These are phyloP conservation scores for Mycena amicta DNA, from an alignment of 768 basidiomycete species.

Conservation along the genomic window DNA sequence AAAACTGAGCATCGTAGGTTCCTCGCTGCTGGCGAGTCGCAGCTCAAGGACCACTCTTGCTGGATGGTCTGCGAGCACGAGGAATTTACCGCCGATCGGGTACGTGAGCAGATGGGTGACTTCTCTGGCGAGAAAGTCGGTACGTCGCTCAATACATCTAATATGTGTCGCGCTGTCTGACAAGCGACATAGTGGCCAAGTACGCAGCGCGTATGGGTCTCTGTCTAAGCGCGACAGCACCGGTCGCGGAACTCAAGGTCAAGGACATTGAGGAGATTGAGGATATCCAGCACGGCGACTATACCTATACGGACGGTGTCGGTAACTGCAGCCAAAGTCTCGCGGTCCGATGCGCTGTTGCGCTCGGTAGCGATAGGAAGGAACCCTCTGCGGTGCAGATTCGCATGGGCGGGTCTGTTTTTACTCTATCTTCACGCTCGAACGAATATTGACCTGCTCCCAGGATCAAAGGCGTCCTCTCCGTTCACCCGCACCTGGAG, in stretches of 20 bases:
- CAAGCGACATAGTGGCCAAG: conserved; percentile 12
- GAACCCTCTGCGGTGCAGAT: conserved; percentile 21
- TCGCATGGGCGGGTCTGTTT: conserved; percentile 22
- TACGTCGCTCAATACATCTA: neutral
- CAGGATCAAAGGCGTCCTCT: conserved; percentile 22
- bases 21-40: conserved; percentile 22
- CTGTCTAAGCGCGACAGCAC: conserved; percentile 20
- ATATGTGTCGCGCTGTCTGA: neutral
- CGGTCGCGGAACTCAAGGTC: conserved; percentile 6
- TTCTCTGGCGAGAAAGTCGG: conserved; percentile 15
- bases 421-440: neutral
- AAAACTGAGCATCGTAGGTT: conserved; percentile 3
- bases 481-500: conserved; percentile 19
- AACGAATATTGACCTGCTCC: neutral
- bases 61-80: conserved; percentile 23
- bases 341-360: conserved; percentile 13
- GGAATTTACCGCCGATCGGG: conserved; percentile 20
- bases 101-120: conserved; percentile 21
- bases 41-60: conserved; percentile 24
- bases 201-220: conserved; percentile 22
- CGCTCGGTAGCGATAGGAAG: conserved; percentile 12
- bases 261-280: conserved; percentile 8
- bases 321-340: conserved; percentile 22
- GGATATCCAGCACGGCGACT: conserved; percentile 10
- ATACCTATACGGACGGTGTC: conserved; percentile 20